A percentile compares a stretch with the other conserved stretches of the same genome.
Conservation (phyloP, 345 rosid genomes). For the Eucalyptus tenuipes region DNA sequence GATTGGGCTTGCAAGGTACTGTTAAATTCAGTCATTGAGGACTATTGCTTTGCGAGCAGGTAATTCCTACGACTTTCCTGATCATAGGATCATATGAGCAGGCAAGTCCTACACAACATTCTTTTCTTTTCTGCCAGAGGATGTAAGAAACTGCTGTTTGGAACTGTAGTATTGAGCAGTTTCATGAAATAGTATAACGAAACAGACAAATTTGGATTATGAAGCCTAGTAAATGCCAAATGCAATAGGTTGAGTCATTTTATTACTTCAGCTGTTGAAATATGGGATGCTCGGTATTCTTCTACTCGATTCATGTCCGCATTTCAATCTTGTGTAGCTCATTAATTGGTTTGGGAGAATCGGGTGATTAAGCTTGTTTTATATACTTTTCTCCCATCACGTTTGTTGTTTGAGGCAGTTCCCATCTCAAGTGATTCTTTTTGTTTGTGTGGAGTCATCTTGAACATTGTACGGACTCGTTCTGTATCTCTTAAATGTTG, state of each 20-base stretch:
- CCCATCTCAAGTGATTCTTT: not conserved
- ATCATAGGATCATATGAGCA: not conserved
- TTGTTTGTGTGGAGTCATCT: not conserved
- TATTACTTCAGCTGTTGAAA: not conserved
- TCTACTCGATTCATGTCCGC: not conserved
- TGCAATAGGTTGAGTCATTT: not conserved
- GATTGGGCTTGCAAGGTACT: not conserved
- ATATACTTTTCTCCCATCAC: not conserved
- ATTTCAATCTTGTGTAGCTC: not conserved
- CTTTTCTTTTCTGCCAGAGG: not conserved
- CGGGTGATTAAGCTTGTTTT: not conserved
- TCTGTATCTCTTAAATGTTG: not conserved
- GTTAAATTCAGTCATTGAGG: not conserved
- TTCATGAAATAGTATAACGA: not conserved
- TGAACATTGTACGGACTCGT: not conserved
- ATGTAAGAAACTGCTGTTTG: not conserved
- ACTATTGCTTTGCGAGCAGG: not conserved
- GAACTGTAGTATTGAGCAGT: not conserved
- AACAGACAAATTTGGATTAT: not conserved
- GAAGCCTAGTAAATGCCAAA: not conserved
- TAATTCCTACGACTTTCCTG: not conserved
- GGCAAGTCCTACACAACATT: not conserved
- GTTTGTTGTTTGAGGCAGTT: not conserved
- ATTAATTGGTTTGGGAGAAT: not conserved
- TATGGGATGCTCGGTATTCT: not conserved